Evolutionary conservation across 2,329 filamentous ascomycete species (phyloP).

Genomic region (Talaromyces sp.): DNA sequence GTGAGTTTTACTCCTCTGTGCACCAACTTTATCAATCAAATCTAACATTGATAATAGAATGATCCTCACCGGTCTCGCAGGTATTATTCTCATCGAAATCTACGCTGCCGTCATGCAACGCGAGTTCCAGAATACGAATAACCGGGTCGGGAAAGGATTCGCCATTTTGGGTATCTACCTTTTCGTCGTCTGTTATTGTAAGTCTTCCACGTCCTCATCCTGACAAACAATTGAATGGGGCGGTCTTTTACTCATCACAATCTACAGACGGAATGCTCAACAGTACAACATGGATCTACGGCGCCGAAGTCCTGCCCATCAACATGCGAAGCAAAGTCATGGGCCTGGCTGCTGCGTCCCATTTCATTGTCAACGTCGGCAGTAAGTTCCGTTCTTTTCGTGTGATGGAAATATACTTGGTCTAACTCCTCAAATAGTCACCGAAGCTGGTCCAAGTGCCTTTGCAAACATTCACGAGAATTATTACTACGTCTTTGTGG

Average conservation of each 20-base stretch:
- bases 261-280: slow-evolving; percentile 50
- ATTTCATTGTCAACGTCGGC: slow-evolving; percentile 56
- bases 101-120: slow-evolving; percentile 60
- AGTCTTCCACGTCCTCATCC: slow-evolving; percentile 18
- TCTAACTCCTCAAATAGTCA: slow-evolving; percentile 32
- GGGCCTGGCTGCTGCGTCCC: slow-evolving; percentile 53
- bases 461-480: slow-evolving; percentile 58
- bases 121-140: slow-evolving; percentile 55
- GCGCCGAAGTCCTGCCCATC: slow-evolving; percentile 55
- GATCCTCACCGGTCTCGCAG: slow-evolving; percentile 53
- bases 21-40: background rate
- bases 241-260: background rate
- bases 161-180: slow-evolving; percentile 59
- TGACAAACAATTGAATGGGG: background rate
- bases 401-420: background rate
- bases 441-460: slow-evolving; percentile 54
- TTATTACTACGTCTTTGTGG: slow-evolving; percentile 60
- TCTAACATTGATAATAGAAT: slow-evolving; percentile 40
- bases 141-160: slow-evolving; percentile 57
- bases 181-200: slow-evolving; percentile 56
- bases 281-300: slow-evolving; percentile 55
- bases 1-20: slow-evolving; percentile 25
- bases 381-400: slow-evolving; percentile 25
- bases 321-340: slow-evolving; percentile 54
- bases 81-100: slow-evolving; percentile 56